Percentiles rank a stretch among this genome's conserved stretches.
Conservation (phyloP, 176 grass and related monocot species). For the Thinopyrum elongatum region DNA sequence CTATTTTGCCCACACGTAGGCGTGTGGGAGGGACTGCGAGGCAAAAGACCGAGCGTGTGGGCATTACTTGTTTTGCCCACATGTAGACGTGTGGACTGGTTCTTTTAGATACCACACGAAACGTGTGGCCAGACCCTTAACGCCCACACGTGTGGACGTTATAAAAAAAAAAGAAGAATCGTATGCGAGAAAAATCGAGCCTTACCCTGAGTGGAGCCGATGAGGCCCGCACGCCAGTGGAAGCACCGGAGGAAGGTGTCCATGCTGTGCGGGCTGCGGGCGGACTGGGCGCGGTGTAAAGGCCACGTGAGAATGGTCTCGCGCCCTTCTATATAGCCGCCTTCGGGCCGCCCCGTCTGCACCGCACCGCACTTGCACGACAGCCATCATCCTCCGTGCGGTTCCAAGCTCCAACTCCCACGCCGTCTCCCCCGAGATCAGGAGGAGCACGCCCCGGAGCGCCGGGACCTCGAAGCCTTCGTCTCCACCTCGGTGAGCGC, state of each 20-base stretch:
- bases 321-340: constrained; percentile 19
- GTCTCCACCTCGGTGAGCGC: constrained; percentile 26
- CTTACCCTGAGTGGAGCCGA: not conserved
- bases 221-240: not conserved
- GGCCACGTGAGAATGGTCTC: constrained; percentile 22
- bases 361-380: constrained; percentile 3
- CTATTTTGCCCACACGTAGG: too few relatives aligned
- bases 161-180: not conserved
- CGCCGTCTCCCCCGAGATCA: constrained; percentile 23
- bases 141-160: too few relatives aligned
- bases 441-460: not conserved
- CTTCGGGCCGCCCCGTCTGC: not conserved
- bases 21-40: too few relatives aligned
- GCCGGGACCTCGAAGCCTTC: not conserved
- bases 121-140: too few relatives aligned
- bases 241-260: not conserved
- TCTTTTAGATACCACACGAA: too few relatives aligned
- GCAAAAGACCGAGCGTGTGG: too few relatives aligned
- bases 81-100: too few relatives aligned
- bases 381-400: not conserved
- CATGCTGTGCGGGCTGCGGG: not conserved
- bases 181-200: not conserved
- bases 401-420: not conserved
- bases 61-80: too few relatives aligned
- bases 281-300: constrained; percentile 3